Base-by-base conservation (phyloP, 2,329 filamentous ascomycete species). In the Ascochyta lentis region DNA sequence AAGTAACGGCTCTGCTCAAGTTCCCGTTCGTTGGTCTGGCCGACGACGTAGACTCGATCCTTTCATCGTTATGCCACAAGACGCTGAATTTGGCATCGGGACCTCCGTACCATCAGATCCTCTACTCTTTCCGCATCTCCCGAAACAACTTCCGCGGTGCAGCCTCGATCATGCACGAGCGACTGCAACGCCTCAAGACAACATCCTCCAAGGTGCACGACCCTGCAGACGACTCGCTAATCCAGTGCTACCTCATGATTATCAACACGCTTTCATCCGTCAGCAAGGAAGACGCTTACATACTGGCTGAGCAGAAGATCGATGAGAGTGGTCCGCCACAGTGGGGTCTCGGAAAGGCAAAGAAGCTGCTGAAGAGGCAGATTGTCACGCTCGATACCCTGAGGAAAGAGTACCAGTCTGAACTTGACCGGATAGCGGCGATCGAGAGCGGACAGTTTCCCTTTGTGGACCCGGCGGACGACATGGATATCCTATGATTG, bases 191-290 rank as follows among this genome's bases (percentile, higher is more conserved):
- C 7, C 77, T 87, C 22, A 72, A 79, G 34, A 67, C 71, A 3
- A 74, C 73, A 4, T 70, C 71, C 8, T 77, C 75, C 22, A 71
- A 72, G 59, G 56, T 75, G 58, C 65, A 77, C 70, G 63, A 72
- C 55, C 77, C 79, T 1, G 79, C 82, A 42, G 84, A 84, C 58
- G 82, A 84, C 55, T 81, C 81, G 34, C 70, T 87, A 29, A 87
- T 89, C 42, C 86, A 90, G 64, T 89, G 91, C 68, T 95, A 96
- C 67, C 80, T 98, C n/a, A 83, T 92, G 58, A 84, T 99, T 40
- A 96, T 99, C 79, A 99, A 99, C 73, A 89, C 92, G 1, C 81
- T 99, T 58, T 91, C 90, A 63, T 96, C 92, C 61, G 92, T 97
- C 37, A 87, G 90, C 44, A 81, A 87, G 54, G 86, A 91, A 59